Percentiles rank a stretch among this genome's conserved stretches.
Evolutionary conservation across 805 yeast genomes (phyloP).

Genomic region (Yamadazyma sp.): DNA sequence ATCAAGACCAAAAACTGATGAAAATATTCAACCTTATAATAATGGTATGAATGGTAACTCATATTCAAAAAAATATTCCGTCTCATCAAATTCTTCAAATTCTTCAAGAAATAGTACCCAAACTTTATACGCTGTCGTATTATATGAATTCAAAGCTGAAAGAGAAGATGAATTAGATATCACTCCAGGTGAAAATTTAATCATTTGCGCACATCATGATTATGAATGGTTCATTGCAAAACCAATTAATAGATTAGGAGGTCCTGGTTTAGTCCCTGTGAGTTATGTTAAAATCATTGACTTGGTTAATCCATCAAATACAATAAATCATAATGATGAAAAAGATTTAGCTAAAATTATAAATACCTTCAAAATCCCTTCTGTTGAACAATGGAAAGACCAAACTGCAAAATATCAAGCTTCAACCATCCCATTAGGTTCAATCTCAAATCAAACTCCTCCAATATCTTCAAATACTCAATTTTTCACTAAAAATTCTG

Average conservation of each 20-base stretch:
- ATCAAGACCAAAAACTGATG: slow-evolving; percentile 39
- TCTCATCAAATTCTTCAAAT: not conserved
- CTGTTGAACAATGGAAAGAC: slow-evolving; percentile 94
- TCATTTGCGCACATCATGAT: slow-evolving; percentile 93
- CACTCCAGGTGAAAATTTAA: slow-evolving; percentile 79
- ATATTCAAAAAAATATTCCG: not conserved
- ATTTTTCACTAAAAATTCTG: slow-evolving; percentile 27
- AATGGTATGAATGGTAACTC: not conserved
- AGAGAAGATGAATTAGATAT: slow-evolving; percentile 82
- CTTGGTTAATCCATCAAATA: slow-evolving; percentile 40
- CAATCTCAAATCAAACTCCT: slow-evolving; percentile 30
- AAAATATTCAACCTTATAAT: not conserved
- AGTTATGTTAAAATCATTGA: slow-evolving; percentile 85
- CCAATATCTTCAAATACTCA: slow-evolving; percentile 35
- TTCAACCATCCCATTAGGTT: slow-evolving; percentile 71
- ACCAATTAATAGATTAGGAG: slow-evolving; percentile 91
- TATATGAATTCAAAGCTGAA: slow-evolving; percentile 85
- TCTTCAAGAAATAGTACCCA: slow-evolving; percentile 24
- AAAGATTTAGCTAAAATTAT: slow-evolving; percentile 52
- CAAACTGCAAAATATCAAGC: slow-evolving; percentile 91
- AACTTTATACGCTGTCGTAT: slow-evolving; percentile 77
- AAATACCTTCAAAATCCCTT: slow-evolving; percentile 69
- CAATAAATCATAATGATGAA: slow-evolving; percentile 33
- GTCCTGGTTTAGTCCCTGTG: slow-evolving; percentile 95
- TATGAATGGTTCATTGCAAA: slow-evolving; percentile 98